Percentiles rank a stretch among this genome's conserved stretches.
These are phyloP conservation scores for Brassica balearica DNA, from an alignment of 441 rosid genomes.

Conservation along the genomic window DNA sequence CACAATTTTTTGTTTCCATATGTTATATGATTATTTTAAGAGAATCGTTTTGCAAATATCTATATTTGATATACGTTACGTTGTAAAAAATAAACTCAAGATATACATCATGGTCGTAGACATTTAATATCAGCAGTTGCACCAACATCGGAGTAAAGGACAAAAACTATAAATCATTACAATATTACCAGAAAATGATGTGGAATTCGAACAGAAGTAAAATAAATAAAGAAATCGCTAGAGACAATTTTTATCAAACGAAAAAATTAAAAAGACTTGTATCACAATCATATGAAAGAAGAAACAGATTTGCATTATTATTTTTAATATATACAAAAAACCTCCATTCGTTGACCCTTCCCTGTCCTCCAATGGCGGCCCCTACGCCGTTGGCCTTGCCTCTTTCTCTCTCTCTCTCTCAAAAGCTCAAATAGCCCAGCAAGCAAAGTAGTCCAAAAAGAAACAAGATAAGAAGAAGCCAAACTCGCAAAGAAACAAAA, in stretches of 20 bases:
- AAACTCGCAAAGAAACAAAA: conserved; percentile 52
- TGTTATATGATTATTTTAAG: conserved; percentile 4
- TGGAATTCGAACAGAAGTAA: conserved; percentile 19
- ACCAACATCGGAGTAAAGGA: conserved; percentile 42
- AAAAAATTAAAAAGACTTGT: conserved; percentile 19
- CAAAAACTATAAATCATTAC: conserved; percentile 47
- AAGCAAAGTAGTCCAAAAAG: conserved; percentile 46
- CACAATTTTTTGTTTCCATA: background rate
- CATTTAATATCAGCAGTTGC: conserved; percentile 47
- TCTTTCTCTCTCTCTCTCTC: conserved; percentile 36
- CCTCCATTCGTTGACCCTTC: conserved; percentile 79
- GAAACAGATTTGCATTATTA: conserved; percentile 41
- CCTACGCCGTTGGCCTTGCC: conserved; percentile 95
- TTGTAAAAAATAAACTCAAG: conserved; percentile 9
- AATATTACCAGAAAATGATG: conserved; percentile 42
- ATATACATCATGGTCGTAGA: conserved; percentile 32
- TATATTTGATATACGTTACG: conserved; percentile 16
- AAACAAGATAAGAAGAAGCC: conserved; percentile 53
- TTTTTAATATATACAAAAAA: conserved; percentile 4
- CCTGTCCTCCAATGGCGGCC: conserved; percentile 88
- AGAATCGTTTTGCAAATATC: conserved; percentile 10
- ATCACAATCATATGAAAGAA: conserved; percentile 49
- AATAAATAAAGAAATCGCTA: conserved; percentile 2
- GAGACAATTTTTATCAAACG: conserved; percentile 32
- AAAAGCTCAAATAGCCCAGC: conserved; percentile 53